Base-by-base conservation (phyloP, 306 rosid species). In the Glycine latifolia region DNA sequence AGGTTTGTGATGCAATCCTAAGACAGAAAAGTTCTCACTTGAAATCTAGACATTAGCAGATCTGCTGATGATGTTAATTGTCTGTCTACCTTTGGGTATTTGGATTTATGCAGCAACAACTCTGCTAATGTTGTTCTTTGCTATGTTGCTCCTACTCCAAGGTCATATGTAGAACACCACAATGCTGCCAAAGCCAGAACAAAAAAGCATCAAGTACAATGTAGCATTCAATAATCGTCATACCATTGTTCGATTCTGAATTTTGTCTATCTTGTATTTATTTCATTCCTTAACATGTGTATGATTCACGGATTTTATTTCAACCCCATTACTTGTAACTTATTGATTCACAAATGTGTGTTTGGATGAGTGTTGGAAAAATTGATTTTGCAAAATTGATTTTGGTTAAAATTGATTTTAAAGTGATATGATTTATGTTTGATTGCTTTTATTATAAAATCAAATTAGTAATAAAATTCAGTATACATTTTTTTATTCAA, bases 1-100 rank as follows among this genome's bases (percentile, higher is more conserved):
- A 89, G 81, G 75, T 95, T 55, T 90, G 99, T 39, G 91, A 95
- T 83, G 92, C 97, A 81, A 83, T 91, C 77, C 86, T 73, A 15
- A 91, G 87, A 84, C 80, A 63, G 60, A 89, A 83, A 78, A 75
- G 79, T 73, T 75, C 82, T 76, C 15, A 20, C 76, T 37, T 68
- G 81, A 86, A 67, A 52, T 78, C 63, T 33, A 20, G 77, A 56
- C 26, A 67, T 56, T 82, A 9, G 35, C 10, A 17, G 35, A 53
- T 77, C 11, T 26, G 31, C 31, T 26, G 31, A 26, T 26, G 31
- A 26, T 26, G 31, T 26, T 26, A 26, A 26, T 26, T 26, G 31
- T 26, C 31, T 26, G 31, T 26, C 31, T 2, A 26, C 31, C 31
- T 26, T 2, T n/a, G 55, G 9, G 47, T 52, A 80, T 53, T 37